Evolutionary conservation across 2,329 filamentous ascomycete species (phyloP).

Genomic region (Fusarium sublunatum): DNA sequence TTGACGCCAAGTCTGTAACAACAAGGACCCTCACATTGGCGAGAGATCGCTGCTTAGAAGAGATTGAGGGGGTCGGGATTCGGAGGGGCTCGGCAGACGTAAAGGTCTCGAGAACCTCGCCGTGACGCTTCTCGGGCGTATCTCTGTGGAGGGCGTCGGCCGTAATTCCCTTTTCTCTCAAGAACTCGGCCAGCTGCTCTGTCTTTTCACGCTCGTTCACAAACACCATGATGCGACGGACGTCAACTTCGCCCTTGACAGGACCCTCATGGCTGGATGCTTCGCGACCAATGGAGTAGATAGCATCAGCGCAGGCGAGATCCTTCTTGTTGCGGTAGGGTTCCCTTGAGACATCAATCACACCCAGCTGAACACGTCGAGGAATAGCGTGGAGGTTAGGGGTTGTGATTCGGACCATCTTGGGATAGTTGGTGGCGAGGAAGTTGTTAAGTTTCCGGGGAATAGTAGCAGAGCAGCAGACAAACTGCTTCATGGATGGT

Average conservation of each 20-base stretch:
- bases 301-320: slow-evolving; percentile 92
- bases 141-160: slow-evolving; percentile 88
- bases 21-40: slow-evolving; percentile 90
- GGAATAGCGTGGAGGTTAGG: slow-evolving; percentile 97
- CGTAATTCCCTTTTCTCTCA: slow-evolving; percentile 87
- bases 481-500: slow-evolving; percentile 84
- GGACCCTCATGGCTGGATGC: slow-evolving; percentile 67
- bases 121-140: slow-evolving; percentile 79
- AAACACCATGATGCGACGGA: slow-evolving; percentile 92
- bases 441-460: slow-evolving; percentile 88
- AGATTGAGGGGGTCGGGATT: slow-evolving; percentile 45
- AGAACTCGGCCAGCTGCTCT: slow-evolving; percentile 80
- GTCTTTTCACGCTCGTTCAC: slow-evolving; percentile 96
- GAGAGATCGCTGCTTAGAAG: slow-evolving; percentile 62
- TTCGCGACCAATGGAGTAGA: slow-evolving; percentile 92
- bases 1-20: slow-evolving; percentile 89
- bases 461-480: slow-evolving; percentile 96
- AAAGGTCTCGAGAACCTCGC: slow-evolving; percentile 81
- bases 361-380: slow-evolving; percentile 90
- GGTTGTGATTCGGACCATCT: slow-evolving; percentile 87
- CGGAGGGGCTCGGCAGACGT: slow-evolving; percentile 63
- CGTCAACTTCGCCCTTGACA: slow-evolving; percentile 67
- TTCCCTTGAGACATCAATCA: slow-evolving; percentile 91
- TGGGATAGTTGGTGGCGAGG: slow-evolving; percentile 83
- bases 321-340: slow-evolving; percentile 93